Conservation (phyloP, 768 basidiomycete species). For the Kwoniella europaea region DNA sequence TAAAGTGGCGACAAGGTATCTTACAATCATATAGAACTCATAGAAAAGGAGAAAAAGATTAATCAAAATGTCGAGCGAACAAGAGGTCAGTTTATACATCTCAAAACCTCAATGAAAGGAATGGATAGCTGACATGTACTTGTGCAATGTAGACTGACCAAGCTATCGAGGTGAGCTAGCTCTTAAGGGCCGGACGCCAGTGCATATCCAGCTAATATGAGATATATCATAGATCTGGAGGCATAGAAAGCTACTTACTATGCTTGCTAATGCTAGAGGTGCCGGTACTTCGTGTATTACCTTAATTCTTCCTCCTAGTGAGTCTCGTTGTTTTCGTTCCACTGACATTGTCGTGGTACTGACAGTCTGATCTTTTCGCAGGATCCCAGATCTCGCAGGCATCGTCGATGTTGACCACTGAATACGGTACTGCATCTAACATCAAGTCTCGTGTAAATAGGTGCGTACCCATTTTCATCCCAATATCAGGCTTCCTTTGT, state of each 20-base stretch:
- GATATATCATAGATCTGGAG: constrained; percentile 64
- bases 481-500: not conserved
- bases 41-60: not conserved
- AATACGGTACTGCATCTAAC: constrained; percentile 98
- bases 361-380: constrained; percentile 10
- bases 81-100: constrained; percentile 27
- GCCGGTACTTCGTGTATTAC: constrained; percentile 99
- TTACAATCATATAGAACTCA: not conserved
- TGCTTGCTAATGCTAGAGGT: constrained; percentile 90
- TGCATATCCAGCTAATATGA: not conserved
- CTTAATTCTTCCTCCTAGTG: constrained; percentile 86
- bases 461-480: constrained; percentile 17
- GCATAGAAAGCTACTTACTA: constrained; percentile 98
- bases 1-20: not conserved
- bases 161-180: constrained; percentile 44
- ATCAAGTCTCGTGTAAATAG: constrained; percentile 82
- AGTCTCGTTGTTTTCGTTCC: constrained; percentile 10
- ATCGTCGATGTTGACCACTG: constrained; percentile 94
- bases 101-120: constrained; percentile 10
- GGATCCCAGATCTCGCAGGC: constrained; percentile 85
- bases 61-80: constrained; percentile 35
- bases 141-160: constrained; percentile 39
- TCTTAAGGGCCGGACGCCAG: not conserved
- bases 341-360: not conserved
- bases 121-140: not conserved